Base-by-base conservation (phyloP, 2,329 filamentous ascomycete genomes). In the Clarireedia sp. region DNA sequence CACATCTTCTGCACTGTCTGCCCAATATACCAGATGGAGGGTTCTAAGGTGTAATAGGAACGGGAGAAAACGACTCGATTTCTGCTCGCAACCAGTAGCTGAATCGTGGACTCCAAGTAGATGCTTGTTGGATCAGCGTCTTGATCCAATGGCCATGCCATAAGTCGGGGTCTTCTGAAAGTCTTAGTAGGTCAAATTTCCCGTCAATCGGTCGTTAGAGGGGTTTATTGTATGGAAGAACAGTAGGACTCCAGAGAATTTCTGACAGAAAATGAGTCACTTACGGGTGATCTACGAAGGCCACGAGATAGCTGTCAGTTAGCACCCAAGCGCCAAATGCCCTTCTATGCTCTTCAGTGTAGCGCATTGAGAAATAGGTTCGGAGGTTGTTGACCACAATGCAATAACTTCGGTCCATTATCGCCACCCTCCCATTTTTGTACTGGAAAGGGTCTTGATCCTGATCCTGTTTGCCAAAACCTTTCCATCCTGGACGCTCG, bases 281-380 rank as follows among this genome's bases (percentile, higher is more conserved):
- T 49, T 49, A 54, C 51, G 45, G 45, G 8, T 8, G 14, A 17
- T 49, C 26, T 23, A 40, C n/a, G 10, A n/a, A 48, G 24, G 37
- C 45, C 48, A 54, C 10, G 21, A 54, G 51, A 8, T 41, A 21
- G 40, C 48, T 37, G 21, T 54, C 26, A 10, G 51, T 48, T 8
- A 54, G 45, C 10, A 54, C 3, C 23, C 36, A 54, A 21, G 7
- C 0, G 1, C 41, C 16, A 7, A 49, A 4, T 16, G 2, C 3
- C 17, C 16, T 41, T 54, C 51, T 19, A 9, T 41, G 37, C n/a
- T 43, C 51, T 49, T 54, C 45, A 14, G 40, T 16, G 38, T 49
- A 43, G 37, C 3, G 36, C 9, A 12, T 36, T 19, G 37, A 24
- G 44, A 17, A 5, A 24, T 36, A 5, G 14, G 45, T 49, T 2